These are phyloP conservation scores for Suillus tomentosus DNA, from an alignment of 768 basidiomycete genomes.

Conservation along the genomic window DNA sequence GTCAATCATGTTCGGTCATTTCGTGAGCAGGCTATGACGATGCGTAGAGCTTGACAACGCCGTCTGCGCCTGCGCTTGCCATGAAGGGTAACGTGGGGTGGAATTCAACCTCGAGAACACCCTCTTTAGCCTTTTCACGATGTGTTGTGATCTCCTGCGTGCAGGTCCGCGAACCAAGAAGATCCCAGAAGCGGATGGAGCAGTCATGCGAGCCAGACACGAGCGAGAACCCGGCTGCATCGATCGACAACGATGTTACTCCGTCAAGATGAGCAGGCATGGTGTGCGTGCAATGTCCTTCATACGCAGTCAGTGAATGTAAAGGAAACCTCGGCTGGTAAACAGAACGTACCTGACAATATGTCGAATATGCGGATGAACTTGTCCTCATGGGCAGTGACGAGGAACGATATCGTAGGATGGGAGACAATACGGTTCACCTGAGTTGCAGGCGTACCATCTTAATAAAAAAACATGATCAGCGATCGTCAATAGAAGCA, in stretches of 20 bases:
- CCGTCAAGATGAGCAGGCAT: slow-evolving; percentile 91
- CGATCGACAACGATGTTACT: slow-evolving; percentile 88
- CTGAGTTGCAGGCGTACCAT: slow-evolving; percentile 75
- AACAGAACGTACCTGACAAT: slow-evolving; percentile 59
- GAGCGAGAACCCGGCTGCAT: slow-evolving; percentile 83
- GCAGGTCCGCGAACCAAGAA: slow-evolving; percentile 77
- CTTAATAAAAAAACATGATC: slow-evolving; percentile 36
- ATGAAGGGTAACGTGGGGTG: slow-evolving; percentile 83
- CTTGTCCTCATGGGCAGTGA: slow-evolving; percentile 94
- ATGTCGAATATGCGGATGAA: slow-evolving; percentile 90
- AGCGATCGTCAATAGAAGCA: not conserved
- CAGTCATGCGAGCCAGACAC: slow-evolving; percentile 94
- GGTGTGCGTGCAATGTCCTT: slow-evolving; percentile 86
- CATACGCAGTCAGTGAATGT: slow-evolving; percentile 11
- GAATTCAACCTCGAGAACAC: slow-evolving; percentile 86
- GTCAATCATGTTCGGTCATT: not conserved
- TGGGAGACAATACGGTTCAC: slow-evolving; percentile 88
- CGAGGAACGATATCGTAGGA: slow-evolving; percentile 84
- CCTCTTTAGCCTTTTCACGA: slow-evolving; percentile 87
- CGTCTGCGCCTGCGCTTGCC: slow-evolving; percentile 95
- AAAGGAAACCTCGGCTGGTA: not conserved
- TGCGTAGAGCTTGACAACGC: slow-evolving; percentile 88
- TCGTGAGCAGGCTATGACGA: slow-evolving; percentile 57
- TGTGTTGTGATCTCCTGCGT: slow-evolving; percentile 90
- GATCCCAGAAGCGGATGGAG: slow-evolving; percentile 93